Evolutionary conservation across 2,329 filamentous ascomycete species (phyloP).

Genomic region (Thielaviopsis populi): DNA sequence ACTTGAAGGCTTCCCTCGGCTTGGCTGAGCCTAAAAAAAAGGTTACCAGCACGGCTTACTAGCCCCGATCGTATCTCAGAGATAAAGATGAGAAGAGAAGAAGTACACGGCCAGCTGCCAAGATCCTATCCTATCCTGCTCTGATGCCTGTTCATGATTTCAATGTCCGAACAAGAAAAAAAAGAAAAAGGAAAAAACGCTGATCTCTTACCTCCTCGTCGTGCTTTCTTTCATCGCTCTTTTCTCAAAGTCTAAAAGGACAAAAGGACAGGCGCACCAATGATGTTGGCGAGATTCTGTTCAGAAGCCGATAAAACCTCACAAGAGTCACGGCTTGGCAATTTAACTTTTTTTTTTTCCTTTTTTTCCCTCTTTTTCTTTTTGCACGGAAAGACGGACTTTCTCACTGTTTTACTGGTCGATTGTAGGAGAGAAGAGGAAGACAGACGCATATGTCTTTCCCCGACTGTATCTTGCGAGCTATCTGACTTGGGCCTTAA

Average conservation of each 20-base stretch:
- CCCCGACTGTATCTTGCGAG: neutral
- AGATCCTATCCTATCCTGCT: neutral
- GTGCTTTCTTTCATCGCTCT: neutral
- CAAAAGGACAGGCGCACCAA: neutral
- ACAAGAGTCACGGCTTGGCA: too few relatives aligned
- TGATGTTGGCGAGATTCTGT: neutral
- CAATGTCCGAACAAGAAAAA: neutral
- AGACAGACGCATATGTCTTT: slow-evolving; percentile 1
- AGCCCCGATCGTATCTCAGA: too few relatives aligned
- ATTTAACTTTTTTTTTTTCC: neutral
- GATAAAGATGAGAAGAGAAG: too few relatives aligned
- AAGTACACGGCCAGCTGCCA: too few relatives aligned
- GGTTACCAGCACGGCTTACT: too few relatives aligned
- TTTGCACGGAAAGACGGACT: neutral
- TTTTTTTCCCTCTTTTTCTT: neutral
- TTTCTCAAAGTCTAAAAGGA: too few relatives aligned
- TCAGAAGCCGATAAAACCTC: too few relatives aligned
- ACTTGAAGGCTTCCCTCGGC: too few relatives aligned
- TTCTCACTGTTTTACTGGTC: too few relatives aligned
- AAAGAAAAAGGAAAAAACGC: neutral
- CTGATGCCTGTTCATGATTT: neutral
- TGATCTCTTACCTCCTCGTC: neutral
- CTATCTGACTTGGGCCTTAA: neutral
- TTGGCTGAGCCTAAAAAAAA: too few relatives aligned
- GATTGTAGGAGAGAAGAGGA: neutral